These are phyloP conservation scores for Cyclotella kingstonii DNA, from an alignment of 108 stramenopile genomes.

Conservation along the genomic window DNA sequence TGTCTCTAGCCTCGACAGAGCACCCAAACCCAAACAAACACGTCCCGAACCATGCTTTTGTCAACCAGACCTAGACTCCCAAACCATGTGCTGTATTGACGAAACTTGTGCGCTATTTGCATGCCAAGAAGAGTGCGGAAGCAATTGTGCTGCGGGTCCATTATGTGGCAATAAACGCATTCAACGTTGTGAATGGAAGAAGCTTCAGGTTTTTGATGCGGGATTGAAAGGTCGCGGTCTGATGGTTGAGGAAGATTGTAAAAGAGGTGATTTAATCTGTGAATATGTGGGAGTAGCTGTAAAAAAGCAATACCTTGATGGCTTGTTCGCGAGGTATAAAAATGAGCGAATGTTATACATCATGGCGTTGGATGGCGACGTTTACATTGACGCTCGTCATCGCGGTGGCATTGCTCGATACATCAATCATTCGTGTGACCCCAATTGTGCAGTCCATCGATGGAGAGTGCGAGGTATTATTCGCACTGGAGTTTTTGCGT, in stretches of 20 bases:
- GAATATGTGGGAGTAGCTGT: slow-evolving; percentile 90
- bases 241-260: slow-evolving; percentile 45
- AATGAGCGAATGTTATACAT: slow-evolving; percentile 90
- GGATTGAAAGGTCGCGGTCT: slow-evolving; percentile 80
- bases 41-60: slow-evolving; percentile 55
- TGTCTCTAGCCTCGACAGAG: slow-evolving; percentile 30
- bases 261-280: slow-evolving; percentile 63
- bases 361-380: slow-evolving; percentile 87
- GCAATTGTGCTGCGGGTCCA: slow-evolving; percentile 60
- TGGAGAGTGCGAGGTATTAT: slow-evolving; percentile 87
- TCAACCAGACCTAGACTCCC: slow-evolving; percentile 28
- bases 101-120: slow-evolving; percentile 64
- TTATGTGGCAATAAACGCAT: slow-evolving; percentile 77
- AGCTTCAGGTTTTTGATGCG: slow-evolving; percentile 64
- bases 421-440: slow-evolving; percentile 98
- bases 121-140: slow-evolving; percentile 81
- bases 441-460: slow-evolving; percentile 90
- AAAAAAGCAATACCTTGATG: slow-evolving; percentile 47
- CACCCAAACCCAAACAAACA: slow-evolving; percentile 26
- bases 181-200: slow-evolving; percentile 59
- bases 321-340: slow-evolving; percentile 66
- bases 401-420: slow-evolving; percentile 92
- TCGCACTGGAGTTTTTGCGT: slow-evolving; percentile 86
- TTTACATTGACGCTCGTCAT: slow-evolving; percentile 93
- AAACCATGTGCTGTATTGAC: slow-evolving; percentile 38